phyloP scores from a whole-genome alignment of 192 early-diverging fungal species.

The Entophlyctis luteolus region DNA sequence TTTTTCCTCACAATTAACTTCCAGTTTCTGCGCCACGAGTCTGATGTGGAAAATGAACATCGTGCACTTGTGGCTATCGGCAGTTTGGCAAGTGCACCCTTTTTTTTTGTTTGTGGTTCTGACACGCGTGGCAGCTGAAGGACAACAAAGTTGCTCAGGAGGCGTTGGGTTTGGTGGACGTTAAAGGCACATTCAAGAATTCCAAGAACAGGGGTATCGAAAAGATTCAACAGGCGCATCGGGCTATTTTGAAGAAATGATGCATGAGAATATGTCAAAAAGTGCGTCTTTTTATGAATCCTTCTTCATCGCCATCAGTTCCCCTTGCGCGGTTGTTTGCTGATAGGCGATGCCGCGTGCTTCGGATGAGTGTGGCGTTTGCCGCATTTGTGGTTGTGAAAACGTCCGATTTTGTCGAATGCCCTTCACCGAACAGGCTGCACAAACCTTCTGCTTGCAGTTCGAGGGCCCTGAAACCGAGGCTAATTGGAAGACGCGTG shows the following conservation, averaged over 20 bases:
- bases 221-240: conserved; percentile 1
- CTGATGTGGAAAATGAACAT: conserved; percentile 59
- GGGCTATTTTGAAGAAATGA: conserved; percentile 23
- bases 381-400: no score
- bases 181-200: background rate
- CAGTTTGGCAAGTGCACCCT: conserved; percentile 47
- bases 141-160: conserved; percentile 18
- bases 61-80: conserved; percentile 60
- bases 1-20: background rate
- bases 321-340: no score
- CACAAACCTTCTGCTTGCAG: no score
- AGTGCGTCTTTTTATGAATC: no score
- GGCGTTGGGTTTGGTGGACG: conserved; percentile 5
- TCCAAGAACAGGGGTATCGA: conserved; percentile 23
- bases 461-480: no score
- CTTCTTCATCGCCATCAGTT: no score
- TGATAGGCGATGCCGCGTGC: no score
- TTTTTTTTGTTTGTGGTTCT: background rate
- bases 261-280: no score
- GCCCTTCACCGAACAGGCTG: no score
- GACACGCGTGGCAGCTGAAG: background rate
- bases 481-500: no score
- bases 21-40: conserved; percentile 52
- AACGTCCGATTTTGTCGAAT: no score
- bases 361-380: no score